A percentile compares a stretch with the other conserved stretches of the same genome.
Evolutionary conservation across 2,329 filamentous ascomycete genomes (phyloP).

Genomic region (Xylaria sp.): DNA sequence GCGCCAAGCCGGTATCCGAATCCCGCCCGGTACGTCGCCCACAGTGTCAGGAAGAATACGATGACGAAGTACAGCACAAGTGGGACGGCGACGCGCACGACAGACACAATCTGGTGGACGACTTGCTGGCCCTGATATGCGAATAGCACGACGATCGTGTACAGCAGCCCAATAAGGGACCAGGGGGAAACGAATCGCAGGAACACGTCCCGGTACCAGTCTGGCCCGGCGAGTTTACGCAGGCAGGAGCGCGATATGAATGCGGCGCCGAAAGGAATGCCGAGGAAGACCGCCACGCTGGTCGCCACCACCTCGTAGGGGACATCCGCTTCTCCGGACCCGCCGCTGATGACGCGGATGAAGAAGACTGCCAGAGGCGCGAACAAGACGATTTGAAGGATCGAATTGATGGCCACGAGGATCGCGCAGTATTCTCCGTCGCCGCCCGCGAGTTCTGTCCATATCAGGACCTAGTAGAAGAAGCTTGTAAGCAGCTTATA

Average conservation of each 20-base stretch:
- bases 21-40: slow-evolving; percentile 70
- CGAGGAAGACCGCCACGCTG: slow-evolving; percentile 85
- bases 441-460: slow-evolving; percentile 81
- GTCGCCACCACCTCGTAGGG: slow-evolving; percentile 77
- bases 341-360: slow-evolving; percentile 73
- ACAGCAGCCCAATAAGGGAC: slow-evolving; percentile 84
- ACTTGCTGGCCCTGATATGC: slow-evolving; percentile 82
- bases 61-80: slow-evolving; percentile 82
- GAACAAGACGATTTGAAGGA: slow-evolving; percentile 79
- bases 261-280: slow-evolving; percentile 83
- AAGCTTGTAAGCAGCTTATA: slow-evolving; percentile 24
- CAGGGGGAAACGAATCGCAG: slow-evolving; percentile 76
- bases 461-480: slow-evolving; percentile 67
- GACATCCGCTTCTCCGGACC: slow-evolving; percentile 50
- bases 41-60: slow-evolving; percentile 78
- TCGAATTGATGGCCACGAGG: slow-evolving; percentile 78
- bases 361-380: slow-evolving; percentile 76
- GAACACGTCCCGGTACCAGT: slow-evolving; percentile 76
- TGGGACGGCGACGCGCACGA: slow-evolving; percentile 83
- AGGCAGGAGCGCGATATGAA: slow-evolving; percentile 77
- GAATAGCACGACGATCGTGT: slow-evolving; percentile 88
- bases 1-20: slow-evolving; percentile 77
- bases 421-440: slow-evolving; percentile 86
- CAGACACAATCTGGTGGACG: slow-evolving; percentile 84
- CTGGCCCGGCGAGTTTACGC: slow-evolving; percentile 62